phyloP scores from a whole-genome alignment of 306 rosid genomes.

The Coriaria nepalensis region DNA sequence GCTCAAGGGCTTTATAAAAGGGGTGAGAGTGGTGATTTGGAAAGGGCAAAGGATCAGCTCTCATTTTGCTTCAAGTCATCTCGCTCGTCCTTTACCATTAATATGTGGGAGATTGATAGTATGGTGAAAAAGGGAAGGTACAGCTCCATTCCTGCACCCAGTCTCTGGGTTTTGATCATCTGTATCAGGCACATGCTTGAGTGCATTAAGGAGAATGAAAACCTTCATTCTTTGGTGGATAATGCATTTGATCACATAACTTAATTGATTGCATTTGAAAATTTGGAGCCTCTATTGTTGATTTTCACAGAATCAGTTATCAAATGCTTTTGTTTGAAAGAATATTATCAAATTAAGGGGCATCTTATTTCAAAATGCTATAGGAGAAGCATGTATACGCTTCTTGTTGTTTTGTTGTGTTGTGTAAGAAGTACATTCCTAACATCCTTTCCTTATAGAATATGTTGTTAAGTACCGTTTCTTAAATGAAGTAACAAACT shows the following conservation, averaged over 20 bases:
- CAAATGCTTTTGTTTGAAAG: too few relatives aligned
- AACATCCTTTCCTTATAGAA: too few relatives aligned
- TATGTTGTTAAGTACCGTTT: not conserved
- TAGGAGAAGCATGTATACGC: too few relatives aligned
- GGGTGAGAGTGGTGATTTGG: slow-evolving; percentile 56
- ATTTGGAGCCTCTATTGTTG: too few relatives aligned
- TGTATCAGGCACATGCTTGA: not conserved
- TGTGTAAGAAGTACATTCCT: too few relatives aligned
- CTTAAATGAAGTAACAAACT: not conserved
- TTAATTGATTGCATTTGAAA: too few relatives aligned
- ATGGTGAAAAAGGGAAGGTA: slow-evolving; percentile 88
- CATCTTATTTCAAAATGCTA: too few relatives aligned
- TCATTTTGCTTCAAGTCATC: slow-evolving; percentile 97
- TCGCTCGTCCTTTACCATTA: slow-evolving; percentile 91
- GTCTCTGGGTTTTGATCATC: slow-evolving; percentile 8
- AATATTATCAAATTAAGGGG: too few relatives aligned
- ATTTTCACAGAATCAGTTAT: too few relatives aligned
- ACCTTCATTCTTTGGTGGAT: too few relatives aligned
- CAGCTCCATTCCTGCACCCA: slow-evolving; percentile 5
- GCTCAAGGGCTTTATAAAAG: slow-evolving; percentile 77
- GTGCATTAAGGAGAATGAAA: not conserved
- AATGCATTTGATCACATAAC: too few relatives aligned
- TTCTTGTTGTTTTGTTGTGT: too few relatives aligned
- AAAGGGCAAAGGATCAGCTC: slow-evolving; percentile 87
- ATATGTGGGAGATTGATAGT: slow-evolving; percentile 99